A percentile compares a stretch with the other conserved stretches of the same genome.
phyloP scores from a whole-genome alignment of 2,329 filamentous ascomycete genomes.

The Cryoendolithus antarcticus region DNA sequence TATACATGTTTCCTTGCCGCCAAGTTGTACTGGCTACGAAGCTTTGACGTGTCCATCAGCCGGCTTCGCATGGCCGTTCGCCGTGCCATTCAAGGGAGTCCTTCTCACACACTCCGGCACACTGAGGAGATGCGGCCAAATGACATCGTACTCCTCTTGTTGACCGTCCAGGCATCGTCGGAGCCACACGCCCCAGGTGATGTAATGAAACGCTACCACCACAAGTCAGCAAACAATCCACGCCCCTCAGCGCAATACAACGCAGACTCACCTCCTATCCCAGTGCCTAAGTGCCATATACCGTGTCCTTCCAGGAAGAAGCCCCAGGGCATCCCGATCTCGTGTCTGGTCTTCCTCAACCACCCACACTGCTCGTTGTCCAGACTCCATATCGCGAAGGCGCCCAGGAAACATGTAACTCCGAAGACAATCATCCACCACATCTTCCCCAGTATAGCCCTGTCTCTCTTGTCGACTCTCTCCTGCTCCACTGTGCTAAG shows the following conservation, averaged over 20 bases:
- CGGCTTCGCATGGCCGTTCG: not conserved
- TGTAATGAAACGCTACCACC: slow-evolving; percentile 54
- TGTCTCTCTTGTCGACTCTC: slow-evolving; percentile 32
- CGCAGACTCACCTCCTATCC: slow-evolving; percentile 40
- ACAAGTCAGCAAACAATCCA: not conserved
- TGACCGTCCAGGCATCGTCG: slow-evolving; percentile 61
- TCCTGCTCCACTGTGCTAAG: slow-evolving; percentile 12
- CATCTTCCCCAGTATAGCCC: slow-evolving; percentile 52
- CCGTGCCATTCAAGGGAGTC: not conserved
- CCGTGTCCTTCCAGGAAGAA: slow-evolving; percentile 61
- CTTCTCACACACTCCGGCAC: slow-evolving; percentile 2
- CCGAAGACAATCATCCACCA: slow-evolving; percentile 63
- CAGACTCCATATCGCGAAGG: slow-evolving; percentile 65
- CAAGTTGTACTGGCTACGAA: not conserved
- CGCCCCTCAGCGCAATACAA: not conserved
- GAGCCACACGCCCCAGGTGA: slow-evolving; percentile 69
- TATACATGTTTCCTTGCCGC: too few species aligned
- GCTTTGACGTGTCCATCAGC: slow-evolving; percentile 2
- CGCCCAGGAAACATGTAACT: slow-evolving; percentile 57
- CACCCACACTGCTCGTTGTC: slow-evolving; percentile 63
- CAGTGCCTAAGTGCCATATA: slow-evolving; percentile 73
- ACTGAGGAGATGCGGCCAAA: slow-evolving; percentile 52
- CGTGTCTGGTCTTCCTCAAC: slow-evolving; percentile 52
- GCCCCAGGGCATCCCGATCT: slow-evolving; percentile 67
- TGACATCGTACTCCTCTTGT: slow-evolving; percentile 57